Percentiles rank a stretch among this genome's conserved stretches.
phyloP scores from a whole-genome alignment of 306 rosid genomes.

The Rosa chinensis region DNA sequence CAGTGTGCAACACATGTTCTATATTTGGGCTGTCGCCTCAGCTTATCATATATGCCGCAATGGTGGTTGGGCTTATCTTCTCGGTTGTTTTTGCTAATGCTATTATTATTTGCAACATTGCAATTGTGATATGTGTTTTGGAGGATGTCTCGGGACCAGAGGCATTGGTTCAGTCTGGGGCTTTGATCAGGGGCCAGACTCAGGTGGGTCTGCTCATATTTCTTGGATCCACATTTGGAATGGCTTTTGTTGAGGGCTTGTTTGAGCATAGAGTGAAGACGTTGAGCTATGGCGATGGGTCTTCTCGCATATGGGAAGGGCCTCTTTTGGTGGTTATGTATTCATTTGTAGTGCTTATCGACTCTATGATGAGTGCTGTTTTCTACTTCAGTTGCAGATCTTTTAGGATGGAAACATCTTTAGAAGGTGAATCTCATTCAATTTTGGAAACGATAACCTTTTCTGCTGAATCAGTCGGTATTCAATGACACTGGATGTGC shows the following conservation, averaged over 20 bases:
- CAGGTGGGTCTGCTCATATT: constrained; percentile 87
- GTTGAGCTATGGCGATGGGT: constrained; percentile 94
- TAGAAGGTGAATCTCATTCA: constrained; percentile 19
- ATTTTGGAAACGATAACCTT: constrained; percentile 7
- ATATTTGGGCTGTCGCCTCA: constrained; percentile 52
- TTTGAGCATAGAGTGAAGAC: constrained; percentile 95
- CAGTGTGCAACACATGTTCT: constrained; percentile 63
- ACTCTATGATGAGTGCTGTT: constrained; percentile 75
- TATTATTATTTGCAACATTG: constrained; percentile 70
- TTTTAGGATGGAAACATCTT: constrained; percentile 21
- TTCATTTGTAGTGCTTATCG: constrained; percentile 81
- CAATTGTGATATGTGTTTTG: constrained; percentile 75
- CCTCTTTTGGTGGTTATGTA: constrained; percentile 94
- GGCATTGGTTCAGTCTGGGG: constrained; percentile 73
- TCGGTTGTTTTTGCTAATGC: constrained; percentile 82
- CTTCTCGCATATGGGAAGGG: constrained; percentile 97
- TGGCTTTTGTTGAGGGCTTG: constrained; percentile 88
- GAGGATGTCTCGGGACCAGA: constrained; percentile 93
- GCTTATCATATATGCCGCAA: constrained; percentile 58
- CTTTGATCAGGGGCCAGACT: constrained; percentile 77
- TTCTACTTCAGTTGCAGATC: constrained; percentile 31
- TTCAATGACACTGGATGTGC: constrained; percentile 45
- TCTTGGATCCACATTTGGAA: constrained; percentile 85
- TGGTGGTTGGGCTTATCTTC: constrained; percentile 64
- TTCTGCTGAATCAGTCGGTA: constrained; percentile 51